phyloP scores from a whole-genome alignment of 257 asterid species.

The Apocynum venetum region DNA sequence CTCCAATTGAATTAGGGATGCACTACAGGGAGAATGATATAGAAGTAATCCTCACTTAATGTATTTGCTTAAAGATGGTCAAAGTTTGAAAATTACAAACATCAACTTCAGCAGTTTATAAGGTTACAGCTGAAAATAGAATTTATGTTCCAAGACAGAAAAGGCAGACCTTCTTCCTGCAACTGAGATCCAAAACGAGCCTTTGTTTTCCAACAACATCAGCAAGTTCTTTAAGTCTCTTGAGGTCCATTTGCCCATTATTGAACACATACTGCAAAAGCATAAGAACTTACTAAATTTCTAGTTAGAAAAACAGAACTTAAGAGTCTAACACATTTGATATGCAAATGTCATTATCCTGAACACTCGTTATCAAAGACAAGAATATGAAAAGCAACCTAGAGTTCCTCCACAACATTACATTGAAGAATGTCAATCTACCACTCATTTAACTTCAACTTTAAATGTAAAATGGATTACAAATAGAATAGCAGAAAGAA shows the following conservation, averaged over 20 bases:
- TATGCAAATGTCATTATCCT: background rate
- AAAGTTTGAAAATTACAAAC: background rate
- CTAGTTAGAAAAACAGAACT: slow-evolving; percentile 5
- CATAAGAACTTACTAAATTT: slow-evolving; percentile 4
- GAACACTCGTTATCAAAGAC: background rate
- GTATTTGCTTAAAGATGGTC: background rate
- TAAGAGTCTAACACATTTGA: background rate
- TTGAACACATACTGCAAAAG: slow-evolving; percentile 75
- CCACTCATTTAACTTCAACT: background rate
- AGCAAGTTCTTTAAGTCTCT: slow-evolving; percentile 77
- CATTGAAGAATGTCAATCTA: background rate
- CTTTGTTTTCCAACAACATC: slow-evolving; percentile 67
- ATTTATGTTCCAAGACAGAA: slow-evolving; percentile 16
- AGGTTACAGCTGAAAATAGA: background rate
- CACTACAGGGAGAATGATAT: background rate
- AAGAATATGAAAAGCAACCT: background rate
- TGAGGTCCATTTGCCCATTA: slow-evolving; percentile 75
- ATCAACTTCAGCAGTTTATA: background rate
- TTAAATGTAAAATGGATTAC: background rate
- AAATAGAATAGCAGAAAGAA: background rate
- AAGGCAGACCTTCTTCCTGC: slow-evolving; percentile 77
- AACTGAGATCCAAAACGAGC: slow-evolving; percentile 91
- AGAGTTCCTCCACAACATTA: background rate
- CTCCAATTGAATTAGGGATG: background rate
- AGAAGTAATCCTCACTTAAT: background rate